Conservation (phyloP, 108 stramenopile species). For the Phaeodactylum tricornutum region DNA sequence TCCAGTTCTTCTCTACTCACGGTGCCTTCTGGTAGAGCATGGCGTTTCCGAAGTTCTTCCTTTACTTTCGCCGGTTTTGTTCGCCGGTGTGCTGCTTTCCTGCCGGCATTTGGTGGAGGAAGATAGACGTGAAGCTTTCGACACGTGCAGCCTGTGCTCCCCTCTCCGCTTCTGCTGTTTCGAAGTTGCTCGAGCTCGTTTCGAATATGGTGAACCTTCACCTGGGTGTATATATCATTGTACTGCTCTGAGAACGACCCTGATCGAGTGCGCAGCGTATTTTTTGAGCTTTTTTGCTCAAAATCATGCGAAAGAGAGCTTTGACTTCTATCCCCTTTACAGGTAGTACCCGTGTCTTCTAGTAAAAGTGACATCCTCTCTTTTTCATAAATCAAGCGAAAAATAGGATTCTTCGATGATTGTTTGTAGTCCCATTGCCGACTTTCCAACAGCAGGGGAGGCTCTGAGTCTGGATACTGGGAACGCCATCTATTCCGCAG, state of each 20-base stretch:
- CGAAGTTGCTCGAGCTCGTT: slow-evolving; percentile 74
- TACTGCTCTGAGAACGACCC: slow-evolving; percentile 16
- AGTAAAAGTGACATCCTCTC: slow-evolving; percentile 20
- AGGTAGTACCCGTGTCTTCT: no score
- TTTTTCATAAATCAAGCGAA: slow-evolving; percentile 25
- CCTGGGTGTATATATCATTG: slow-evolving; percentile 29
- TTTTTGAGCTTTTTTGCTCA: background rate
- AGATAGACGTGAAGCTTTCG: slow-evolving; percentile 66
- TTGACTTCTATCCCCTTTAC: no score
- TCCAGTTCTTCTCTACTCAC: slow-evolving; percentile 56
- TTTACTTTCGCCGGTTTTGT: slow-evolving; percentile 49
- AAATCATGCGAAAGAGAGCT: background rate
- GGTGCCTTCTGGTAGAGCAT: slow-evolving; percentile 25
- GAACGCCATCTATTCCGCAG: slow-evolving; percentile 47
- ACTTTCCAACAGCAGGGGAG: slow-evolving; percentile 41
- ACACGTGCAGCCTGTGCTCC: slow-evolving; percentile 66
- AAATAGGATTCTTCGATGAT: slow-evolving; percentile 33
- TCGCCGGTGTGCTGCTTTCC: slow-evolving; percentile 54
- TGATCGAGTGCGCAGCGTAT: background rate
- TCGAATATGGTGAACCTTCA: slow-evolving; percentile 49
- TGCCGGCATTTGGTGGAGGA: slow-evolving; percentile 41
- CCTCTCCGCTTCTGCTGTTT: slow-evolving; percentile 34
- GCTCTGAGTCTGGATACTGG: slow-evolving; percentile 7
- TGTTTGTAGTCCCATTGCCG: slow-evolving; percentile 72
- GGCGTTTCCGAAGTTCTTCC: slow-evolving; percentile 70